Percentiles rank a stretch among this genome's conserved stretches.
These are phyloP conservation scores for Chlamydomonas eustigma DNA, from an alignment of 139 green algal species.

Conservation along the genomic window DNA sequence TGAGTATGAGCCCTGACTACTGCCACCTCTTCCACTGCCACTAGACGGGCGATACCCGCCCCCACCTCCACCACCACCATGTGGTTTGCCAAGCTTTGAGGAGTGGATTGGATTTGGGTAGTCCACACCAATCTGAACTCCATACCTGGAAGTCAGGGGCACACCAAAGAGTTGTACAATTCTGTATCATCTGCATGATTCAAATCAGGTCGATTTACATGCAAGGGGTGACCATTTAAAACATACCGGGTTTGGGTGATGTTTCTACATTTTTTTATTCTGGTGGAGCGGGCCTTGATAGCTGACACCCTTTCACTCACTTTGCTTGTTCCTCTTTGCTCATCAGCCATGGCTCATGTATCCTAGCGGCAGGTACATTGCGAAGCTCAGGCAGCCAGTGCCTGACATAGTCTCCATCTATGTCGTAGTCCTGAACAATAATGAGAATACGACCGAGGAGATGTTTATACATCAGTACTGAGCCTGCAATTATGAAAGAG, in stretches of 20 bases:
- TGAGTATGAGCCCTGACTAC: neutral
- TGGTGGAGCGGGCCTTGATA: too few relatives aligned
- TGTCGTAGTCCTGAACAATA: conserved; percentile 73
- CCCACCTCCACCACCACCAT: conserved; percentile 16
- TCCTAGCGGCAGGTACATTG: conserved; percentile 52
- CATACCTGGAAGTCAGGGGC: conserved; percentile 46
- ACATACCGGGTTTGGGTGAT: too few relatives aligned
- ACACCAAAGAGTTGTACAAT: too few relatives aligned
- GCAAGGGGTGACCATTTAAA: too few relatives aligned
- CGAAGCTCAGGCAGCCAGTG: conserved; percentile 87
- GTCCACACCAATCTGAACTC: conserved; percentile 57
- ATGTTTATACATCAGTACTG: too few relatives aligned
- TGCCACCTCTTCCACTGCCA: conserved; percentile 18
- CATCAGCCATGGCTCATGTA: conserved; percentile 84
- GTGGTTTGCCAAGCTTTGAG: conserved; percentile 20
- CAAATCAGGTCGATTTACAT: too few relatives aligned
- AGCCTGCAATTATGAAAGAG: too few relatives aligned
- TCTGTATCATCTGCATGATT: too few relatives aligned
- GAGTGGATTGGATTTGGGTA: conserved; percentile 59
- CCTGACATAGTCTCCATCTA: conserved; percentile 80
- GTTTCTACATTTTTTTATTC: too few relatives aligned
- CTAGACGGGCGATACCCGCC: conserved; percentile 1
- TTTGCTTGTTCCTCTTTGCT: conserved; percentile 51
- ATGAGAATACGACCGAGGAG: too few relatives aligned
- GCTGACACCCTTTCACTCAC: too few relatives aligned